Conservation (phyloP, 768 basidiomycete genomes). For the Cyclocybe cylindracea region DNA sequence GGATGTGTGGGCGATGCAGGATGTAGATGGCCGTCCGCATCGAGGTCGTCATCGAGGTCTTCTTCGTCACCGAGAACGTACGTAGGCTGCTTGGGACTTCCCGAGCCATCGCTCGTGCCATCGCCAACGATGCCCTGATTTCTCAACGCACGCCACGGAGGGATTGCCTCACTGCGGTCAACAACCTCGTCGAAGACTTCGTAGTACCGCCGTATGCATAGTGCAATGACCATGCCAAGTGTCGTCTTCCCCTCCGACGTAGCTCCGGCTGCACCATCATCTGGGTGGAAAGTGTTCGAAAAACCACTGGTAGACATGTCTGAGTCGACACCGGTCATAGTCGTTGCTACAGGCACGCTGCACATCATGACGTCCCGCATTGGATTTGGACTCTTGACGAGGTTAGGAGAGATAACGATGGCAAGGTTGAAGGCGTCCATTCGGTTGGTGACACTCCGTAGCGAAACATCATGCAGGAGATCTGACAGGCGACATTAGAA, state of each 20-base stretch:
- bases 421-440: constrained; percentile 88
- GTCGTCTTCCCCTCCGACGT: constrained; percentile 54
- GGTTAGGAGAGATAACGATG: constrained; percentile 78
- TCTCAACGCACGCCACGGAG: constrained; percentile 31
- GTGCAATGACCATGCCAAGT: constrained; percentile 67
- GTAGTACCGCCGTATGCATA: constrained; percentile 82
- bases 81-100: constrained; percentile 10
- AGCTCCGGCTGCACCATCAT: constrained; percentile 22
- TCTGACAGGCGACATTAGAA: constrained; percentile 53
- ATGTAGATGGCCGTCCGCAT: constrained; percentile 61
- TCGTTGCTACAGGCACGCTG: constrained; percentile 52
- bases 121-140: constrained; percentile 23
- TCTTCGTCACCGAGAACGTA: constrained; percentile 45
- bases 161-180: constrained; percentile 66
- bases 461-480: constrained; percentile 76
- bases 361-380: constrained; percentile 77
- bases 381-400: constrained; percentile 69
- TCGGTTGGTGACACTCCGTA: constrained; percentile 62
- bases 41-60: constrained; percentile 70
- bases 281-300: constrained; percentile 26
- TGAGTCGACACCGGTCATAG: constrained; percentile 1
- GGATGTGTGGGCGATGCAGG: constrained; percentile 3
- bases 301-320: constrained; percentile 6
- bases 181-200: constrained; percentile 84
- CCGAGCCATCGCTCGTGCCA: constrained; percentile 20